Evolutionary conservation across 2,329 filamentous ascomycete species (phyloP), one percentile per base, ranked within the genome.

Genomic region (Claviceps purpurea): DNA sequence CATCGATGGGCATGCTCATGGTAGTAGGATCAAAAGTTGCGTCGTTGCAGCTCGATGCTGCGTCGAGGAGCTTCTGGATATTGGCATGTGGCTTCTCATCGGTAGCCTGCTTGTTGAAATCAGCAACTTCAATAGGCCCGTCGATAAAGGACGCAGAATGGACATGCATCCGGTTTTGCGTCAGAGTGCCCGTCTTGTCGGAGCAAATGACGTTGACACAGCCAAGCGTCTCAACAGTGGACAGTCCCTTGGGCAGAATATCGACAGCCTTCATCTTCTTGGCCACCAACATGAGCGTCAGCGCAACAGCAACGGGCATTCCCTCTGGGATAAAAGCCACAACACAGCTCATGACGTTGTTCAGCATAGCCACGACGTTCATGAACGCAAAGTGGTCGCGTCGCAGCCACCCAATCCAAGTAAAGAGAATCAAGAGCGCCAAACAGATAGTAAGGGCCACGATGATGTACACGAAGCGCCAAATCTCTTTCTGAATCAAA

Each of bases 111-210:
- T 50, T 34, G 5, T 63, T 56, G 5, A 67, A 59, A 8, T 64
- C 61, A 5, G 59, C 57, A 0, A 62, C 52, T 13, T 60, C 58
- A 18, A 64, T 54, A 4, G 64, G 56, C 42, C 62, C 56, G 39
- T 70, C 68, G 10, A 70, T 59, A 48, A 71, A 69, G 1, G 65
- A 62, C 2, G 65, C 62, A 1, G 66, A 67, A 49, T 61, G 68
- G 40, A 73, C 69, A 24, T 64, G 63, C 72, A 74, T 75, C 52
- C 68, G 64, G 47, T 73, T 72, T 54, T 73, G 65, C 0, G 70
- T 72, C 13, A 71, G 54, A 0, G 69, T 72, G 0, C 70, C 69
- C 0, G 69, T 71, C 59, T 71, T 71, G 55, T 71, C 68, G 0
- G 67, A 70, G 52, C 69, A 72, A 14, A 72, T 68, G 43, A 72